Evolutionary conservation across 169 alveolate species (phyloP), one percentile per base, ranked within the genome.

Genomic region (Plasmodium reichenowi): DNA sequence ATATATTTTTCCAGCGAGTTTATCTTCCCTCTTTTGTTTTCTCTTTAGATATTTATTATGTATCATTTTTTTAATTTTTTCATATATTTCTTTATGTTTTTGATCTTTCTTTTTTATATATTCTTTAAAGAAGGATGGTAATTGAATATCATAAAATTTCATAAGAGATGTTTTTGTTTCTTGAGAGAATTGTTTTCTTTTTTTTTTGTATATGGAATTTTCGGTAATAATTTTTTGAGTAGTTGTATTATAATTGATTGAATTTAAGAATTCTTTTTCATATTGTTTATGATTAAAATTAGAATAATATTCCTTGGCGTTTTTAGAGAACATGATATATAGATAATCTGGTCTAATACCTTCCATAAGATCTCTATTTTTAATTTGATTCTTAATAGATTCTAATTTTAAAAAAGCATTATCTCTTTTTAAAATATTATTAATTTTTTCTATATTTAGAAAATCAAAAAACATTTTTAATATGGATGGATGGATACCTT

Each of bases 401-500:
- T 94, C 93, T 63, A 94, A 60, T 56, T 94, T 94, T 48, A 71
- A 43, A 54, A 90, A 75, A 9, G 93, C 96, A 66, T 88, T 29
- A 38, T 93, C 95, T 13, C 96, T 50, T 48, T 45, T 68, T 12
- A 88, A 54, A 13, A 20, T 6, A 32, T 29, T 26, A 12, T 52
- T 74, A 22, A 64, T 38, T 24, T 63, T 54, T 20, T 50, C 70
- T 59, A 91, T 68, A 50, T 91, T 89, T 12, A 94, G 64, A 67
- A 94, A 94, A 66, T 93, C 92, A 93, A 94, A 94, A 29, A 94
- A 88, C 96, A 94, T 94, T 76, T 87, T 93, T 73, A 94, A 63
- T n/a, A 94, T 70, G 24, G 96, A 86, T 29, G 96, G 96, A 59
- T 94, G 96, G n/a, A 94, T 80, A 6, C 96, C 96, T 60, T 94